These are phyloP conservation scores for Rhodotorula sp. DNA, from an alignment of 1,284 basidiomycete genomes.

Conservation along the genomic window DNA sequence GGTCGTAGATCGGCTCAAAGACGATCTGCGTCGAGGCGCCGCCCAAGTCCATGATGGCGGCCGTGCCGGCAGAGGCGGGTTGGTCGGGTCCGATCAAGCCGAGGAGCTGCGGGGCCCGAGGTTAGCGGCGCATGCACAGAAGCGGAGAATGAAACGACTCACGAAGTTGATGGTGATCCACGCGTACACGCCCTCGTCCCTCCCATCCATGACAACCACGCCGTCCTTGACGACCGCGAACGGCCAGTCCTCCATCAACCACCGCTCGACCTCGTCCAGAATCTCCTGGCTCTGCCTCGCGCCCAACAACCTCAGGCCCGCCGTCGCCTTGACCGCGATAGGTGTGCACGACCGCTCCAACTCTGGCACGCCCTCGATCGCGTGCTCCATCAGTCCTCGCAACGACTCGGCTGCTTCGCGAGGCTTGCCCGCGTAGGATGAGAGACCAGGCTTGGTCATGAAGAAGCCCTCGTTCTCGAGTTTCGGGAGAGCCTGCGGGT, in stretches of 20 bases:
- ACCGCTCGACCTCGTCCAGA: constrained; percentile 68
- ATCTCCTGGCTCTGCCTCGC: constrained; percentile 68
- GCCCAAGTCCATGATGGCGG: constrained; percentile 92
- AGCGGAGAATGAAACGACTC: constrained; percentile 29
- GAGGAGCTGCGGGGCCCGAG: constrained; percentile 55
- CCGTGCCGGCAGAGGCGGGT: constrained; percentile 59
- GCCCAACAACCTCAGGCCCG: constrained; percentile 79
- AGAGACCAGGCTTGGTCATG: constrained; percentile 78
- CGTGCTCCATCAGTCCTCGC: constrained; percentile 76
- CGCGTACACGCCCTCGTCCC: constrained; percentile 77
- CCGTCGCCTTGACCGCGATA: constrained; percentile 91
- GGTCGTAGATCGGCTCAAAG: constrained; percentile 75
- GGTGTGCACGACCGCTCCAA: constrained; percentile 73
- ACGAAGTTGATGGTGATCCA: constrained; percentile 97
- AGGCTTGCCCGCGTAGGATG: constrained; percentile 60
- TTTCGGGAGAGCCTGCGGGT: constrained; percentile 60
- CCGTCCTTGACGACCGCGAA: constrained; percentile 67
- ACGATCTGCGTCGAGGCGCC: constrained; percentile 98
- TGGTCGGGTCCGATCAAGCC: constrained; percentile 63
- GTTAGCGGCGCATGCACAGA: background rate
- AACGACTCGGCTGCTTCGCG: constrained; percentile 74
- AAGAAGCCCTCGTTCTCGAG: constrained; percentile 95
- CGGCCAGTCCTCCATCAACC: constrained; percentile 67
- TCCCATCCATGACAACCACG: constrained; percentile 92
- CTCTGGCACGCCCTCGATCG: constrained; percentile 71